phyloP scores from a whole-genome alignment of 495 filamentous ascomycete species.

The Daldinia childiae region DNA sequence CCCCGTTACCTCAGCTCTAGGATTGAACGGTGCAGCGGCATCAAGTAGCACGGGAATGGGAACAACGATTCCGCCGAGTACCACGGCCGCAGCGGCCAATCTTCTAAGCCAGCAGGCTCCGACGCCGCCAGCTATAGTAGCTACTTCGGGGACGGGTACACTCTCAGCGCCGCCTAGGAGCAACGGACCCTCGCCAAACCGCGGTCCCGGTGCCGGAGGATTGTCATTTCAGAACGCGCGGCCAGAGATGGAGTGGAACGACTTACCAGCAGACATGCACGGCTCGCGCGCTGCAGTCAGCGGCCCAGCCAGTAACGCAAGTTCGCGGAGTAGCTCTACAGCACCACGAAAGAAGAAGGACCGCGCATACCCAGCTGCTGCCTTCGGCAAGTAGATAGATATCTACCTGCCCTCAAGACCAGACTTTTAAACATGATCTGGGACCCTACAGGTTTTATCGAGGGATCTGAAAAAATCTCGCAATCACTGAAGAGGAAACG shows the following conservation, averaged over 20 bases:
- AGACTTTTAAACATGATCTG: neutral
- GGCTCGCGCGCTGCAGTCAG: conserved; percentile 8
- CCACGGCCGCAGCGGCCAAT: conserved; percentile 49
- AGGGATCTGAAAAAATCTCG: neutral
- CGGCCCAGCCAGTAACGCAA: conserved; percentile 51
- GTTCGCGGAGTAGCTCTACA: conserved; percentile 58
- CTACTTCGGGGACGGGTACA: neutral
- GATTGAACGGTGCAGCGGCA: neutral
- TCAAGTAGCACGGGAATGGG: neutral
- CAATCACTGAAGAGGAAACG: neutral
- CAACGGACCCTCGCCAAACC: conserved; percentile 31
- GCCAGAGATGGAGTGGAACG: conserved; percentile 66
- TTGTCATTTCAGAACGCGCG: conserved; percentile 62
- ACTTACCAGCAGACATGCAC: conserved; percentile 63
- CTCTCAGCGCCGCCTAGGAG: conserved; percentile 20
- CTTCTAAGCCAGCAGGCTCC: conserved; percentile 31
- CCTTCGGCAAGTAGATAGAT: conserved; percentile 53
- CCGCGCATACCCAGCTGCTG: conserved; percentile 61
- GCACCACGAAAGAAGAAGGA: conserved; percentile 59
- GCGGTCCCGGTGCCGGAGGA: conserved; percentile 32
- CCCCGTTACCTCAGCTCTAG: neutral
- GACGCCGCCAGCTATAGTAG: neutral
- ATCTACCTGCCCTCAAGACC: neutral
- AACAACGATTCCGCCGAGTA: conserved; percentile 21
- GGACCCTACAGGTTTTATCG: neutral